Percentiles rank a stretch among this genome's conserved stretches.
phyloP scores from a whole-genome alignment of 2,329 filamentous ascomycete species.

The Stemphylium vesicarium region DNA sequence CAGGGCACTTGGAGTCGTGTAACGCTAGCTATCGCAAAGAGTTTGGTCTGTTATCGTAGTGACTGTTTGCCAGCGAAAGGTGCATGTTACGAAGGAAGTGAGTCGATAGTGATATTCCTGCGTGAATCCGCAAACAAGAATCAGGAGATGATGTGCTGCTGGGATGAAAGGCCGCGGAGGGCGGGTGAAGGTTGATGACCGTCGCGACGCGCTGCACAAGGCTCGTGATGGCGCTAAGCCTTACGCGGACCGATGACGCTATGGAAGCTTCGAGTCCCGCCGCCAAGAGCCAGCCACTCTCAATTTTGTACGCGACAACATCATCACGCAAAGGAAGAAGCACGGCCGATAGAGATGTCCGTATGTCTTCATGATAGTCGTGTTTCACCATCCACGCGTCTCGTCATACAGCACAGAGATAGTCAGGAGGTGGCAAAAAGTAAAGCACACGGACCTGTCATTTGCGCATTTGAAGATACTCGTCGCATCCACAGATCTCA shows the following conservation, averaged over 20 bases:
- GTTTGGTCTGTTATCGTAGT: slow-evolving; percentile 5
- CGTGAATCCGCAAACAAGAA: slow-evolving; percentile 1
- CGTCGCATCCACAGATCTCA: background rate
- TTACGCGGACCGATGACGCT: slow-evolving; percentile 17
- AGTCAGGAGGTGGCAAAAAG: slow-evolving; percentile 11
- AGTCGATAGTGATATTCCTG: slow-evolving; percentile 17
- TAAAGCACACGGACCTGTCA: slow-evolving; percentile 4
- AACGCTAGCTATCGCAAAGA: slow-evolving; percentile 24
- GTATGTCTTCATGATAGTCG: too few species aligned
- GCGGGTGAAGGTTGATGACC: slow-evolving; percentile 13
- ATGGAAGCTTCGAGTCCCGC: slow-evolving; percentile 30
- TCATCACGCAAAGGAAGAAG: background rate
- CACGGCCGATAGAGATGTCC: background rate
- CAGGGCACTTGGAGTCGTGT: slow-evolving; percentile 27
- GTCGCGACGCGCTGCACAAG: slow-evolving; percentile 20
- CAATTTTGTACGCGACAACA: background rate
- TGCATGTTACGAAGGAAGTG: slow-evolving; percentile 13
- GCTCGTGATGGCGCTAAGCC: slow-evolving; percentile 14
- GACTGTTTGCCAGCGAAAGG: slow-evolving; percentile 4
- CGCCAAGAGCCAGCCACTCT: slow-evolving; percentile 7
- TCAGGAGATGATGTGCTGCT: slow-evolving; percentile 21
- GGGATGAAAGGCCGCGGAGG: slow-evolving; percentile 18
- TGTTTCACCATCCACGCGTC: background rate
- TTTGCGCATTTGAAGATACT: background rate
- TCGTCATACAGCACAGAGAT: background rate